These are phyloP conservation scores for Suillus alpinus DNA, from an alignment of 768 basidiomycete species.

Conservation along the genomic window DNA sequence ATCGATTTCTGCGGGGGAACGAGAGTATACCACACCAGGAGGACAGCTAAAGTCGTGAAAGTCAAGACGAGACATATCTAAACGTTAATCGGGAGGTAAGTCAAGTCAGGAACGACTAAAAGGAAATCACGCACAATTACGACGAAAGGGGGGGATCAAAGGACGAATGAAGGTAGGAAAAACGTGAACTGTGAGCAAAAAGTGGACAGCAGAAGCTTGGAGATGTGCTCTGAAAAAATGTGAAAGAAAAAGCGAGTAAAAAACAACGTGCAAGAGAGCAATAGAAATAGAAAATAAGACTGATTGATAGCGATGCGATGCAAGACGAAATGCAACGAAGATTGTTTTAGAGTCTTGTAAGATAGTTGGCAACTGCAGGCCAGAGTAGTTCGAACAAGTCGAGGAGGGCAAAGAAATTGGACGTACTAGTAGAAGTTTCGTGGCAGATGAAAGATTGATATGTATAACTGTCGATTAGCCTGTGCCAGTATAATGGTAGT, in stretches of 20 bases:
- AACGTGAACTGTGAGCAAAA: conserved; percentile 1
- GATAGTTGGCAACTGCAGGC: conserved; percentile 14
- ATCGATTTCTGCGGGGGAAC: conserved; percentile 31
- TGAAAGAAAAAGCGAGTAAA: conserved; percentile 22
- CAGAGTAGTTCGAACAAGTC: conserved; percentile 9
- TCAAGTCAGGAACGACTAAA: background rate
- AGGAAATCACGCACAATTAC: background rate
- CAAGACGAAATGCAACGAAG: conserved; percentile 24
- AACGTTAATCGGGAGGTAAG: conserved; percentile 3
- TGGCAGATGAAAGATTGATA: conserved; percentile 10
- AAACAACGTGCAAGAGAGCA: conserved; percentile 29
- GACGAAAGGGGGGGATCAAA: background rate
- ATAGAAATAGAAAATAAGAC: conserved; percentile 18
- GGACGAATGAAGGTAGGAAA: background rate
- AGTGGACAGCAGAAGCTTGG: conserved; percentile 4
- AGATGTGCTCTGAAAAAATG: conserved; percentile 14
- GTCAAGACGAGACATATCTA: conserved; percentile 44
- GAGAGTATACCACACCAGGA: conserved; percentile 28
- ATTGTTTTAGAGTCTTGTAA: conserved; percentile 32
- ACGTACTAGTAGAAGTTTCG: conserved; percentile 2
- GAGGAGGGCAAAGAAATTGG: background rate
- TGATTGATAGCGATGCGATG: conserved; percentile 34
- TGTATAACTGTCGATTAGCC: conserved; percentile 28
- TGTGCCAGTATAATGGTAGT: background rate
- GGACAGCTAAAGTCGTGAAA: conserved; percentile 38